Conservation (phyloP, 768 basidiomycete species). For the Suillus spraguei region DNA sequence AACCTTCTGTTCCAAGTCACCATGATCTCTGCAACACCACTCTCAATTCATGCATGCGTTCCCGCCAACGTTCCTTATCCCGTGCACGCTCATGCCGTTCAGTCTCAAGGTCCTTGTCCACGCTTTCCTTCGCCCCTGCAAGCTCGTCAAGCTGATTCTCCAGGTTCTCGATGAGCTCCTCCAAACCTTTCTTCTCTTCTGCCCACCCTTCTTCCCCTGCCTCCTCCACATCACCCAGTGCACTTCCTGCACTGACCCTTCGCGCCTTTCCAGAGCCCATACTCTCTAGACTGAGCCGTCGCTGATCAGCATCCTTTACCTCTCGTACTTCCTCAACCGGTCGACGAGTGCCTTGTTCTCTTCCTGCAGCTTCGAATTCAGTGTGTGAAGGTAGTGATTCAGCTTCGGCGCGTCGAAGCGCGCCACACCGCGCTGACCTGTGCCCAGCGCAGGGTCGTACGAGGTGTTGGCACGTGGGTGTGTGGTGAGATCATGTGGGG, state of each 20-base stretch:
- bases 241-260: constrained; percentile 54
- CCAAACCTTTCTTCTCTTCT: constrained; percentile 65
- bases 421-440: constrained; percentile 66
- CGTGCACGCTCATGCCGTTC: constrained; percentile 60
- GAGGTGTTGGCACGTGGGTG: constrained; percentile 82
- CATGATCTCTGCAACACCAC: constrained; percentile 68
- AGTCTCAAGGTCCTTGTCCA: constrained; percentile 48
- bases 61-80: constrained; percentile 73
- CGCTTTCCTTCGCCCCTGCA: constrained; percentile 46
- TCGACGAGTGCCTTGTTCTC: constrained; percentile 75
- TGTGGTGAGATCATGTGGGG: constrained; percentile 85
- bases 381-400: constrained; percentile 82
- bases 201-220: constrained; percentile 65
- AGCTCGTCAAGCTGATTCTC: constrained; percentile 40
- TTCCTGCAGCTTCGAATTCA: constrained; percentile 82
- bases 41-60: constrained; percentile 70
- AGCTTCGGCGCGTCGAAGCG: constrained; percentile 85
- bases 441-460: constrained; percentile 82
- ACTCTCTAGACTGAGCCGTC: constrained; percentile 28
- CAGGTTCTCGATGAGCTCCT: constrained; percentile 44
- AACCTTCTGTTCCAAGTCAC: constrained; percentile 61
- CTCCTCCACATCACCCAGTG: constrained; percentile 63
- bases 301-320: constrained; percentile 32
- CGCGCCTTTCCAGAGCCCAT: constrained; percentile 36
- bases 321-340: constrained; percentile 55